phyloP scores from a whole-genome alignment of 106 monocot genomes.

The Acorus gramineus region DNA sequence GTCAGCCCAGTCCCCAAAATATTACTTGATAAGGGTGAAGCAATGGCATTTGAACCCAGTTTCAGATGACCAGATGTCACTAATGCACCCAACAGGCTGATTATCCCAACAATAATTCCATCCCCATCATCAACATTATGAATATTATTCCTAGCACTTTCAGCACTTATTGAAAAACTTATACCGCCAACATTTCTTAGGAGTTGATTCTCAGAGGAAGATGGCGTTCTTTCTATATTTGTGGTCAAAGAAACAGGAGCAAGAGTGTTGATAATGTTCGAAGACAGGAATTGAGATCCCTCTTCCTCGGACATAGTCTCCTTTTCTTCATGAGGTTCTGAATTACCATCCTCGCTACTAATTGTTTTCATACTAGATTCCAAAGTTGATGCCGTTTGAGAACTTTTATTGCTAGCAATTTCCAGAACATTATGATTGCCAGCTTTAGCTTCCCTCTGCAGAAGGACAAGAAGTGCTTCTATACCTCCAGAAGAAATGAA shows the following conservation, averaged over 20 bases:
- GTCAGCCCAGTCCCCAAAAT: slow-evolving; percentile 18
- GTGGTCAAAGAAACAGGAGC: slow-evolving; percentile 5
- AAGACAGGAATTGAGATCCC: slow-evolving; percentile 12
- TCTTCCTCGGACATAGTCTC: slow-evolving; percentile 20
- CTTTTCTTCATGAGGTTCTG: slow-evolving; percentile 14
- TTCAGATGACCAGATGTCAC: slow-evolving; percentile 68
- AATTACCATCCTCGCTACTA: slow-evolving; percentile 9
- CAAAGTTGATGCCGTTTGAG: slow-evolving; percentile 4
- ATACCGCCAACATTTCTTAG: slow-evolving; percentile 63
- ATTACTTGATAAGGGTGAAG: slow-evolving; percentile 22
- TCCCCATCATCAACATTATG: slow-evolving; percentile 86
- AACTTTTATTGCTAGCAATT: slow-evolving; percentile 5
- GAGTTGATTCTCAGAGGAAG: slow-evolving; percentile 41
- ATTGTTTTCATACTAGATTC: slow-evolving; percentile 14
- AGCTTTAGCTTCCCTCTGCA: slow-evolving; percentile 75
- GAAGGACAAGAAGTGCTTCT: slow-evolving; percentile 82
- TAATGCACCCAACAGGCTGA: slow-evolving; percentile 81
- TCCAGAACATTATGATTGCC: slow-evolving; percentile 52
- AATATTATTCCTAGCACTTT: slow-evolving; percentile 76
- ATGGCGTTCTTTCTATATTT: slow-evolving; percentile 36
- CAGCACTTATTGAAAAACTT: slow-evolving; percentile 67
- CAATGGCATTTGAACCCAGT: slow-evolving; percentile 29
- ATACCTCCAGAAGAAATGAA: slow-evolving; percentile 81
- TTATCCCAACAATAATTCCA: slow-evolving; percentile 83
- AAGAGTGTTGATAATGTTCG: slow-evolving; percentile 10